Percentiles rank a stretch among this genome's conserved stretches.
These are phyloP conservation scores for Raffaelea arxii DNA, from an alignment of 2,329 filamentous ascomycete genomes.

Conservation along the genomic window DNA sequence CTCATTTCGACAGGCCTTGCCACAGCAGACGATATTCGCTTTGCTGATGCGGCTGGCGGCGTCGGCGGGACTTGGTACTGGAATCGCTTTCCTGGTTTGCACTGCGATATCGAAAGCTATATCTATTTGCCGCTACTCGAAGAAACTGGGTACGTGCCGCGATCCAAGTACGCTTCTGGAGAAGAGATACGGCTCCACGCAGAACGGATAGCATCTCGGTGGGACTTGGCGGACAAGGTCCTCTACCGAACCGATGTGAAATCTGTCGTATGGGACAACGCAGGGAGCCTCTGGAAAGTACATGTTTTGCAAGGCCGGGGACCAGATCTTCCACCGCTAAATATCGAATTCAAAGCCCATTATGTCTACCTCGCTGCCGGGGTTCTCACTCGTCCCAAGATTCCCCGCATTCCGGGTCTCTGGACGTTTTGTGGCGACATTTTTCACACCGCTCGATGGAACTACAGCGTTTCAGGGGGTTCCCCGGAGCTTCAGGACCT, in stretches of 20 bases:
- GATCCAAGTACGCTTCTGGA: slow-evolving; percentile 27
- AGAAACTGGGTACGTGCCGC: slow-evolving; percentile 49
- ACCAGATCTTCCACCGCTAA: slow-evolving; percentile 15
- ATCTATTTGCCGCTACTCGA: slow-evolving; percentile 51
- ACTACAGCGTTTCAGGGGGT: slow-evolving; percentile 27
- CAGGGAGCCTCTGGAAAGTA: slow-evolving; percentile 15
- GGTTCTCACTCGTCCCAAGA: slow-evolving; percentile 24
- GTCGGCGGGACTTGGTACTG: slow-evolving; percentile 44
- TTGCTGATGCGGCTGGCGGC: slow-evolving; percentile 32
- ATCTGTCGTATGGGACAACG: slow-evolving; percentile 30
- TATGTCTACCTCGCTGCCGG: slow-evolving; percentile 30
- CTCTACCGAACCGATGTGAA: slow-evolving; percentile 36
- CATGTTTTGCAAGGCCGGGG: too few species aligned
- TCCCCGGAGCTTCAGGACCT: slow-evolving; percentile 26
- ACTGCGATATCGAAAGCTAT: slow-evolving; percentile 51
- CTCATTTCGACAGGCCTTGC: slow-evolving; percentile 25
- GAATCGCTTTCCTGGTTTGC: slow-evolving; percentile 39
- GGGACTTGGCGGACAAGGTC: slow-evolving; percentile 29
- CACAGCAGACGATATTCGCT: slow-evolving; percentile 23
- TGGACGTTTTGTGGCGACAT: slow-evolving; percentile 50
- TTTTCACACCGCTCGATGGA: slow-evolving; percentile 51
- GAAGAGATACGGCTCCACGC: slow-evolving; percentile 34
- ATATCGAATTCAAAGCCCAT: slow-evolving; percentile 22
- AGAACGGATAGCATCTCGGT: slow-evolving; percentile 32
- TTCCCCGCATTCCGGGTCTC: slow-evolving; percentile 44